Conservation (phyloP, 768 basidiomycete genomes). For the Tricholoma matsutake region DNA sequence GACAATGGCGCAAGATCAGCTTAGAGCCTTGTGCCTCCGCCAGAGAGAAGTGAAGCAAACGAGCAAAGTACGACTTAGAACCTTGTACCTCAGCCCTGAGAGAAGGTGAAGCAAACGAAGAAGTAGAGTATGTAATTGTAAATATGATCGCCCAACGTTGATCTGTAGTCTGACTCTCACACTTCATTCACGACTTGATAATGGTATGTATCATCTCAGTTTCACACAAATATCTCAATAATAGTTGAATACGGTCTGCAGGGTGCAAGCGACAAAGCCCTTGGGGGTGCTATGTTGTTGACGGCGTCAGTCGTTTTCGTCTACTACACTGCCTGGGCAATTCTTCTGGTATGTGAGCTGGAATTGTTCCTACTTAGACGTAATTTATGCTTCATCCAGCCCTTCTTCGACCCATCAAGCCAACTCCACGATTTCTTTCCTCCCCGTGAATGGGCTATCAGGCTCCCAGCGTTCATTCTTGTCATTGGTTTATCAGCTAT, state of each 20-base stretch:
- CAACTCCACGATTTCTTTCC: constrained; percentile 81
- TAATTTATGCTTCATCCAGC: constrained; percentile 37
- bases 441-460: constrained; percentile 87
- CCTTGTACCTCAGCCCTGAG: too few species aligned
- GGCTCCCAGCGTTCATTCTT: constrained; percentile 80
- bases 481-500: constrained; percentile 79
- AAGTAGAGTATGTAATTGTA: too few species aligned
- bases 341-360: constrained; percentile 64
- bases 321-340: constrained; percentile 92
- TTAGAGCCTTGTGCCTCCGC: too few species aligned
- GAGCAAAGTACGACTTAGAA: too few species aligned
- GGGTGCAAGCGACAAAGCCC: constrained; percentile 76
- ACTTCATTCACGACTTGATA: neutral
- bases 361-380: constrained; percentile 6
- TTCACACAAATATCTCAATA: neutral
- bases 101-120: too few species aligned
- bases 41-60: too few species aligned
- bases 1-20: neutral
- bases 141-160: neutral
- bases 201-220: neutral
- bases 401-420: constrained; percentile 77
- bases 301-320: constrained; percentile 72
- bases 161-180: neutral
- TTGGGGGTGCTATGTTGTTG: constrained; percentile 80
- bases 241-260: constrained; percentile 25